phyloP scores from a whole-genome alignment of 1,284 basidiomycete species.

The Phenoliferia sp. region DNA sequence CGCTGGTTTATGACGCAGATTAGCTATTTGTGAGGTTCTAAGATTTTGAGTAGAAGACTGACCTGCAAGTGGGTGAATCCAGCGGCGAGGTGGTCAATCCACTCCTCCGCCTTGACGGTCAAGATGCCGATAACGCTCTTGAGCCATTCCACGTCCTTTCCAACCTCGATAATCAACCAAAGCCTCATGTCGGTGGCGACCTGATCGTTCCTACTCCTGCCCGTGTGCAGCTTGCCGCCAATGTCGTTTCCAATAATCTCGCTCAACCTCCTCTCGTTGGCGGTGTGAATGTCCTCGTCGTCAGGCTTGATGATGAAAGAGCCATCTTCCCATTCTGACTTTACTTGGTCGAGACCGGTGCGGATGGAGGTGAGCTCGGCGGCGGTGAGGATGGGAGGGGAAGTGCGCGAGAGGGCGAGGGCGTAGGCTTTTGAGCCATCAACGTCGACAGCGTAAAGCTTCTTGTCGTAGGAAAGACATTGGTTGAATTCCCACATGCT shows the following conservation, averaged over 20 bases:
- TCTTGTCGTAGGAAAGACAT: slow-evolving; percentile 87
- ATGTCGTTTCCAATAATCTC: slow-evolving; percentile 82
- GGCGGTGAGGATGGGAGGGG: slow-evolving; percentile 32
- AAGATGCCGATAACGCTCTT: slow-evolving; percentile 79
- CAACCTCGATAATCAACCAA: slow-evolving; percentile 82
- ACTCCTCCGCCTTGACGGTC: slow-evolving; percentile 83
- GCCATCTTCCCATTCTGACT: slow-evolving; percentile 75
- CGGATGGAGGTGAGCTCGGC: slow-evolving; percentile 51
- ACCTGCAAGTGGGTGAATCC: slow-evolving; percentile 97
- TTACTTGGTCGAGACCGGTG: slow-evolving; percentile 70
- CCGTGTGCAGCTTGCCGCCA: slow-evolving; percentile 91
- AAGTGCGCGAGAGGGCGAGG: slow-evolving; percentile 57
- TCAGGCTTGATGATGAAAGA: slow-evolving; percentile 70
- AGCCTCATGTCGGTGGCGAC: slow-evolving; percentile 96
- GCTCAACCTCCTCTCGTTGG: slow-evolving; percentile 89
- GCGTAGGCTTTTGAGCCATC: slow-evolving; percentile 93
- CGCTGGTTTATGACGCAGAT: slow-evolving; percentile 52
- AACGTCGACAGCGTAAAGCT: slow-evolving; percentile 90
- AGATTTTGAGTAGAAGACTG: slow-evolving; percentile 28
- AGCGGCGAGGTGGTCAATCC: slow-evolving; percentile 84
- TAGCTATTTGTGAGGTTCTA: not conserved
- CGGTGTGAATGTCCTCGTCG: slow-evolving; percentile 99
- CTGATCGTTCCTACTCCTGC: slow-evolving; percentile 93
- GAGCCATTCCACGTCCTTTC: slow-evolving; percentile 64
- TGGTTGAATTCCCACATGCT: slow-evolving; percentile 96